Conservation (phyloP, 148 eudicot species). For the Arctostaphylos glauca region DNA sequence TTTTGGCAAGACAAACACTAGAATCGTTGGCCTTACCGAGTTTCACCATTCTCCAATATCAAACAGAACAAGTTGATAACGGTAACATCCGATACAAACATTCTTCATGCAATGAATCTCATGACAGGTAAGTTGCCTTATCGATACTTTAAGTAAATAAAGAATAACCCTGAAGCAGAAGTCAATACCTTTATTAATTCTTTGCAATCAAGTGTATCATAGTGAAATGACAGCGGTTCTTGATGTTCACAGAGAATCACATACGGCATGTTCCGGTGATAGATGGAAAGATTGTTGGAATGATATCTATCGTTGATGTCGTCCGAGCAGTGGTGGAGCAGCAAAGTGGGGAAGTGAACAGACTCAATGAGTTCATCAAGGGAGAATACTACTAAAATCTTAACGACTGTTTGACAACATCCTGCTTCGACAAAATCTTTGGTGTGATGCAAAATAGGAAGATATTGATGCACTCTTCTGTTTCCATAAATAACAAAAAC, state of each 20-base stretch:
- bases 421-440: neutral
- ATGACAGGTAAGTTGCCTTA: constrained; percentile 60
- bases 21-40: neutral
- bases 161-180: neutral
- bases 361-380: constrained; percentile 67
- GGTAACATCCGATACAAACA: constrained; percentile 75
- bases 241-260: constrained; percentile 55
- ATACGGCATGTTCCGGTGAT: constrained; percentile 84
- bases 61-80: constrained; percentile 68
- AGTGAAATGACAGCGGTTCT: neutral
- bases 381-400: constrained; percentile 68
- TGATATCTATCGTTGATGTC: constrained; percentile 79
- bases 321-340: constrained; percentile 81
- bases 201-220: neutral
- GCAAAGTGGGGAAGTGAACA: constrained; percentile 71
- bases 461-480: neutral
- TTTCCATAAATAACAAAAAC: neutral
- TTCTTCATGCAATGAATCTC: constrained; percentile 83
- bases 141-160: neutral
- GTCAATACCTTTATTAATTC: neutral
- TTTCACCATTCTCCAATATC: neutral
- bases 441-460: neutral
- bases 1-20: neutral
- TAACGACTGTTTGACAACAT: neutral
- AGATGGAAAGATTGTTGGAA: constrained; percentile 76